Evolutionary conservation across 1,284 basidiomycete species (phyloP), one percentile per base, ranked within the genome.

Genomic region (Inonotus hispidus): DNA sequence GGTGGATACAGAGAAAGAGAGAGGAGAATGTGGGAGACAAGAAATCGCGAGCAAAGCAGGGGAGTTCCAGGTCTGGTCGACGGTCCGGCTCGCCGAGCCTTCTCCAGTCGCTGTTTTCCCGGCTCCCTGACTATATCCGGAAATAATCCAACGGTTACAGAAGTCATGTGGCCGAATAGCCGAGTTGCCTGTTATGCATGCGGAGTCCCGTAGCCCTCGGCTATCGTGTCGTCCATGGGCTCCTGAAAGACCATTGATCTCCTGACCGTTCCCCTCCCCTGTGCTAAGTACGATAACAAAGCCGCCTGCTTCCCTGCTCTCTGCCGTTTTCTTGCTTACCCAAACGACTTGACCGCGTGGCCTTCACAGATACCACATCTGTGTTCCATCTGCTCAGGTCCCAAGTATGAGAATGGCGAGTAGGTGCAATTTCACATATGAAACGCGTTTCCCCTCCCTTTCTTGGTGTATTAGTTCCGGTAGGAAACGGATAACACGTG

Each of bases 1-100:
- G 55, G 41, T 23, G 41, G 55, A 55, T 56, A 56, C 41, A 41
- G 55, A 56, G 55, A 56, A 56, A 56, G 55, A 19, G 38, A 29
- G 53, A 25, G 23, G 11, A 27, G 25, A 43, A 43, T 46, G 55
- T 56, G 55, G 55, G 55, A 56, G 45, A 53, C 52, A 27, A 23
- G 46, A 52, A 35, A 32, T 52, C 50, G 47, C 21, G 50, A 52
- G 50, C 50, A 52, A 52, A 52, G 27, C 50, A 35, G 50, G 50
- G 8, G 25, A 29, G 19, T 32, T 52, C 13, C 32, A 52, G 50
- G 50, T 52, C 50, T 52, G 50, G 32, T 13, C 50, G 14, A 52
- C 50, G 50, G 50, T 16, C 50, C 50, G 46, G 50, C 50, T n/a
- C 32, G 16, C 50, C 50, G 50, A 52, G 46, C 41, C 41, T 21